Conservation (phyloP, 352 stramenopile species). For the Detonula confervacea region DNA sequence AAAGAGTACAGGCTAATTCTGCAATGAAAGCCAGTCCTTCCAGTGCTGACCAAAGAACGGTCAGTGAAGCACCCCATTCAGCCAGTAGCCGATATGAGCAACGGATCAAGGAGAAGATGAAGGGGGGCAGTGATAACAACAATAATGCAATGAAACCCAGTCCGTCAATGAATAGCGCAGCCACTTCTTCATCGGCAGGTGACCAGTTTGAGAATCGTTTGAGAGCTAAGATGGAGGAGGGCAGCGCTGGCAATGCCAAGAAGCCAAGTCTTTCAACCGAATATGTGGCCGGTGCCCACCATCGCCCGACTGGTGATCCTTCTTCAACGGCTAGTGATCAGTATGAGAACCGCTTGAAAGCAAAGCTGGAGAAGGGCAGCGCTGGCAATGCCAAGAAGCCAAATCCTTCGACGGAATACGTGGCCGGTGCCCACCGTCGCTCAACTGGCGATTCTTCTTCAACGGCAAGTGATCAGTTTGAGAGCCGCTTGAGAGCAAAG, state of each 20-base stretch:
- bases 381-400: neutral
- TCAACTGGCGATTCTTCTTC: neutral
- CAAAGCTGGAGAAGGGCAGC: neutral
- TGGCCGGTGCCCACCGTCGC: neutral
- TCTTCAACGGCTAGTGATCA: neutral
- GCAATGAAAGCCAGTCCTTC: too few species aligned
- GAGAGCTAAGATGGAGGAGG: neutral
- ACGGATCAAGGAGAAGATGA: neutral
- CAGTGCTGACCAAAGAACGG: too few species aligned
- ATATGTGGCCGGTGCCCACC: neutral
- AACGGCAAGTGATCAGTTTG: neutral
- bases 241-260: neutral
- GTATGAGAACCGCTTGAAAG: constrained; percentile 1
- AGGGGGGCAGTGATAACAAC: neutral
- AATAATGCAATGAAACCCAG: neutral
- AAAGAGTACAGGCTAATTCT: neutral
- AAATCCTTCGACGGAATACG: neutral
- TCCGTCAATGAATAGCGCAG: neutral
- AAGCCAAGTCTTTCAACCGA: neutral
- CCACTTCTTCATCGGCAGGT: neutral
- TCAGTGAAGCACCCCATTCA: too few species aligned
- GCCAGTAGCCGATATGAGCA: neutral
- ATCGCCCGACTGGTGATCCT: too few species aligned
- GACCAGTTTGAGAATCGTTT: neutral
- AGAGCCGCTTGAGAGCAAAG: neutral